Base-by-base conservation (phyloP, 1,284 basidiomycete genomes). In the Violaceomyces palustris region DNA sequence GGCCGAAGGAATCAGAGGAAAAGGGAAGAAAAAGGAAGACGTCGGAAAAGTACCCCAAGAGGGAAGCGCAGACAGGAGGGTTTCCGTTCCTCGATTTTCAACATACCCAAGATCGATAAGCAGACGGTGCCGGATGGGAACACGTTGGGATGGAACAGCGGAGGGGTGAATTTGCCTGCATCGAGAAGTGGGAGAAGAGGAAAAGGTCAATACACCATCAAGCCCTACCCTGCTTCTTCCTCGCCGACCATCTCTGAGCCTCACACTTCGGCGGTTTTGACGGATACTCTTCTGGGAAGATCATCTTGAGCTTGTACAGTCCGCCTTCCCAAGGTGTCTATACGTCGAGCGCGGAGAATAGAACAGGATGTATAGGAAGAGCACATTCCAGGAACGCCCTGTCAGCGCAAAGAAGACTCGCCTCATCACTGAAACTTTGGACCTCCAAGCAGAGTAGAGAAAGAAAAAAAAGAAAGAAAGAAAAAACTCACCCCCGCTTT, bases 71-170 rank as follows among this genome's bases (percentile, higher is more conserved):
- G 18, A 14, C n/a, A n/a, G n/a, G 23, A n/a, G 12, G 10, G 36
- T 27, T 11, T 18, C 29, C n/a, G 18, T 23, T 19, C 22, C 10
- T 14, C n/a, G n/a, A n/a, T n/a, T n/a, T n/a, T n/a, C n/a, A 6
- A 47, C 57, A 18, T 37, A 56, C 56, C 58, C 29, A 99, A 77
- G 72, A 99, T 99, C 12, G 91, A 96, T 18, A 98, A 79, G 74
- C 94, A 99, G 39, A 98, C 92, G 17, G 94, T 99, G 21, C 94
- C 94, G 14, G 91, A 96, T 0, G 94, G 94, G 75, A 96, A 99
- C 41, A 98, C 91, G 73, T 99, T 99, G 22, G 93, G 93, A 74
- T 98, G 93, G 78, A 96, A 98, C 38, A 97, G 79, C 22, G 93
- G 87, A 2, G 94, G 93, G 1, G 84, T 80, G 77, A 98, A 98